Evolutionary conservation across 2,329 filamentous ascomycete species (phyloP), one percentile per base, ranked within the genome.

Genomic region (Penicillium sp.): DNA sequence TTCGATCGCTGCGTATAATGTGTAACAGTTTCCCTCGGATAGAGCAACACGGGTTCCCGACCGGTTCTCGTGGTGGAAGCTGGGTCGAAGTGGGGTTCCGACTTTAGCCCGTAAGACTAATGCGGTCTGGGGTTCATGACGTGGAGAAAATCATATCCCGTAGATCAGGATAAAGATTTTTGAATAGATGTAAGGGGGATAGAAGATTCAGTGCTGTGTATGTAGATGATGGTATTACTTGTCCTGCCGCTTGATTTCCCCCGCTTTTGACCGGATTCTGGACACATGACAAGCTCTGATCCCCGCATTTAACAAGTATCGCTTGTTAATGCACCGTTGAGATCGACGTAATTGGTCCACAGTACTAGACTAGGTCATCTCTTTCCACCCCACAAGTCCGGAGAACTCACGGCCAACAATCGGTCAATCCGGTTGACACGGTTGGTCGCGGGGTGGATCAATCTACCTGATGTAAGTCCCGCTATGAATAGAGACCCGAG

Each of bases 71-170:
- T 65, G 54, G 58, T 29, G 37, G 33, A 55, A 65, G 59, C 21
- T 56, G 4, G 19, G 22, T 6, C 7, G 16, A 52, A 55, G 54
- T 58, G 61, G 61, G 51, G 59, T 63, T 64, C 64, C 59, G 61
- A 59, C 19, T 62, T 58, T 64, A 63, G 63, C 61, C 59, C 59
- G 63, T 64, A 56, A 47, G 53, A 55, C 60, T 65, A 59, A 54
- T 48, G 39, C 33, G 16, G 19, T 46, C 50, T 53, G 50, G 31
- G 58, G 49, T 51, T 47, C 49, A 60, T 58, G 55, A 58, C 53
- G 56, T 61, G 49, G 58, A 55, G 48, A 47, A 49, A 27, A 44
- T 13, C 21, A 50, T 42, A 35, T 54, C 33, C 16, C 29, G 21
- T 27, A n/a, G 44, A 27, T 16, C 22, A 47, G 22, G 35, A 37